Percentiles rank a stretch among this genome's conserved stretches.
These are phyloP conservation scores for Adiantum capillusveneris DNA, from an alignment of 75 land plant genomes.

Conservation along the genomic window DNA sequence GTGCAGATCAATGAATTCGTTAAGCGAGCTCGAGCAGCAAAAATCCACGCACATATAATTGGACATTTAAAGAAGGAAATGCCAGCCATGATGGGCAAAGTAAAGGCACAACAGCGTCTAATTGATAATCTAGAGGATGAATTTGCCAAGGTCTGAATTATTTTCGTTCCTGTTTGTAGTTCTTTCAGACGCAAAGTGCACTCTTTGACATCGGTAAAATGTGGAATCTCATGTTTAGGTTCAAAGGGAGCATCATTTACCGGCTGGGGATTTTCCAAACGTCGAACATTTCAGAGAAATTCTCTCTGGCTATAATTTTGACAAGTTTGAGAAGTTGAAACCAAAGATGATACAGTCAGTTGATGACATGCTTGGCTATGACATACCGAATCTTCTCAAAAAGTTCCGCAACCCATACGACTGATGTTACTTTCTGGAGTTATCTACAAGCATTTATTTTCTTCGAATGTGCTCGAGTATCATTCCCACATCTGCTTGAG, in stretches of 20 bases:
- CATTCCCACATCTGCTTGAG: too few relatives aligned
- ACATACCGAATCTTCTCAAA: conserved; percentile 81
- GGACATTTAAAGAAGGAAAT: conserved; percentile 94
- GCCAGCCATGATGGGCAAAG: conserved; percentile 96
- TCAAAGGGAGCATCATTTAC: conserved; percentile 70
- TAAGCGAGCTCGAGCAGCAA: conserved; percentile 94
- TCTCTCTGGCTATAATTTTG: conserved; percentile 63
- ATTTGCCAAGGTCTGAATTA: conserved; percentile 63
- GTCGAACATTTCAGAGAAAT: conserved; percentile 75
- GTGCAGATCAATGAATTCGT: conserved; percentile 94
- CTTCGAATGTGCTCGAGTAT: too few relatives aligned
- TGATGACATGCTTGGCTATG: conserved; percentile 93
- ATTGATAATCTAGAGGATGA: conserved; percentile 79
- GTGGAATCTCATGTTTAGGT: conserved; percentile 25
- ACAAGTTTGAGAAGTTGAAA: conserved; percentile 88
- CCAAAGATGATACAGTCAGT: conserved; percentile 88
- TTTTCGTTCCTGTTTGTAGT: too few relatives aligned
- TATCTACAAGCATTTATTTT: too few relatives aligned
- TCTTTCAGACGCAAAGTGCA: too few relatives aligned
- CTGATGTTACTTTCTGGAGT: too few relatives aligned
- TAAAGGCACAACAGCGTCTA: conserved; percentile 78
- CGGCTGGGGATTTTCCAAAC: conserved; percentile 82
- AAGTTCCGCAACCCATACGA: conserved; percentile 89
- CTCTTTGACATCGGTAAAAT: too few relatives aligned
- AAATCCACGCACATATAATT: conserved; percentile 87